Percentiles rank a stretch among this genome's conserved stretches.
phyloP scores from a whole-genome alignment of 805 yeast species.

The Cyberlindnera amylophila region DNA sequence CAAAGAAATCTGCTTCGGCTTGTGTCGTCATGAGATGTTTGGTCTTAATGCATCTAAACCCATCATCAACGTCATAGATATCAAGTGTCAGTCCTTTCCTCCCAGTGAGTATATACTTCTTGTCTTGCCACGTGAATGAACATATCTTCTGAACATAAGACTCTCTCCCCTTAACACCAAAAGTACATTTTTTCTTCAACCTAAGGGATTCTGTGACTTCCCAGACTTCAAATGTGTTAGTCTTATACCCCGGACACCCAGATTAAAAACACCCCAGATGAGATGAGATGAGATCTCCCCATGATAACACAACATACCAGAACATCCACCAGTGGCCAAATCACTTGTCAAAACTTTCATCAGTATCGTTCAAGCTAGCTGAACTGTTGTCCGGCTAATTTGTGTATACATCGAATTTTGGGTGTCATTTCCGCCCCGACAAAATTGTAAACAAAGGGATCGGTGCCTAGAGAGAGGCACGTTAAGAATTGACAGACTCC shows the following conservation, averaged over 20 bases:
- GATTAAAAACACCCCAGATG: background rate
- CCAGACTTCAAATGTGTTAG: slow-evolving; percentile 10
- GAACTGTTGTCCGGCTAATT: no score
- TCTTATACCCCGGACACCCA: background rate
- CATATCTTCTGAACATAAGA: slow-evolving; percentile 16
- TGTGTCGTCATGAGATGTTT: slow-evolving; percentile 21
- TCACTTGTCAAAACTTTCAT: slow-evolving; percentile 12
- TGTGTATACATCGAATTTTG: no score
- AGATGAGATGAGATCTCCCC: background rate
- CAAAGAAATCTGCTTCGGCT: slow-evolving; percentile 21
- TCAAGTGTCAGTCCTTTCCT: slow-evolving; percentile 19
- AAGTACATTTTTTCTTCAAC: slow-evolving; percentile 3
- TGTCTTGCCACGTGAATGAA: slow-evolving; percentile 5
- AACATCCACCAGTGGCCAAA: slow-evolving; percentile 12
- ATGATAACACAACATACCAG: slow-evolving; percentile 5
- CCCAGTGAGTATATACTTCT: slow-evolving; percentile 13
- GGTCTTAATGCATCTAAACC: slow-evolving; percentile 10
- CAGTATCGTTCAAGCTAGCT: background rate
- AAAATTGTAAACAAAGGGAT: slow-evolving; percentile 3
- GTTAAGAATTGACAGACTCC: slow-evolving; percentile 1
- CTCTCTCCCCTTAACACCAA: slow-evolving; percentile 14
- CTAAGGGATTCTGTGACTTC: slow-evolving; percentile 8
- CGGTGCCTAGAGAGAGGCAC: no score
- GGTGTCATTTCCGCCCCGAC: slow-evolving; percentile 4
- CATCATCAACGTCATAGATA: slow-evolving; percentile 14